These are phyloP conservation scores for Cenchrus fungigraminus DNA, from an alignment of 176 grass and related monocot genomes.

Conservation along the genomic window DNA sequence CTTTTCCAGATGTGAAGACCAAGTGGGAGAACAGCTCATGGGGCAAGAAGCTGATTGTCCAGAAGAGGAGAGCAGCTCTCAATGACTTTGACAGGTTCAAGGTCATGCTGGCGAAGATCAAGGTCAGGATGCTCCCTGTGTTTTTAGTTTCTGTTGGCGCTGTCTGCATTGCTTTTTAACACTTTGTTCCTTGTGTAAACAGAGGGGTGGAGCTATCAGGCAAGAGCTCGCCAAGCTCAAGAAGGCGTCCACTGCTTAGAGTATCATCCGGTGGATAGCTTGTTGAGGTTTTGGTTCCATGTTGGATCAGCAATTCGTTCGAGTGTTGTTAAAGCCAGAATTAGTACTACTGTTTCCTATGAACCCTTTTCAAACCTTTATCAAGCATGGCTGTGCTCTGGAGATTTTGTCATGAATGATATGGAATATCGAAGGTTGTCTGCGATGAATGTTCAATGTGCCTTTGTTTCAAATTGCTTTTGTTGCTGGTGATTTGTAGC, in stretches of 20 bases:
- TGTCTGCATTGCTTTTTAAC: neutral
- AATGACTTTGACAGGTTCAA: constrained; percentile 98
- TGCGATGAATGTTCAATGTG: neutral
- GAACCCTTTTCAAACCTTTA: constrained; percentile 42
- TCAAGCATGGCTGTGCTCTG: constrained; percentile 24
- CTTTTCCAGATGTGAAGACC: constrained; percentile 80
- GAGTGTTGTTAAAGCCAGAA: constrained; percentile 34
- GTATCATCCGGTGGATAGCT: neutral
- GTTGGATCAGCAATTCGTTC: constrained; percentile 35
- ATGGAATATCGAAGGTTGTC: constrained; percentile 29
- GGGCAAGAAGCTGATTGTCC: constrained; percentile 96
- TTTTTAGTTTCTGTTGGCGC: neutral
- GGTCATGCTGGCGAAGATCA: constrained; percentile 90
- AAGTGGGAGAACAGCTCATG: constrained; percentile 99
- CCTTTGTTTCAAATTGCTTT: neutral
- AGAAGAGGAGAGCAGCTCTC: constrained; percentile 89
- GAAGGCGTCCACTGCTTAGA: constrained; percentile 62
- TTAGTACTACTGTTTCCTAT: constrained; percentile 42
- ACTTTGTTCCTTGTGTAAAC: constrained; percentile 9
- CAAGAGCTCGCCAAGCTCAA: constrained; percentile 88
- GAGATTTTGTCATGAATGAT: constrained; percentile 33
- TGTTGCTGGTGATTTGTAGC: neutral
- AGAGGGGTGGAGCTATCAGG: constrained; percentile 85
- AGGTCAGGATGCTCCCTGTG: constrained; percentile 47
- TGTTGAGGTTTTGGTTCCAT: constrained; percentile 50